phyloP scores from a whole-genome alignment of 78 protist species.

The Dictyostelium capitatum region DNA sequence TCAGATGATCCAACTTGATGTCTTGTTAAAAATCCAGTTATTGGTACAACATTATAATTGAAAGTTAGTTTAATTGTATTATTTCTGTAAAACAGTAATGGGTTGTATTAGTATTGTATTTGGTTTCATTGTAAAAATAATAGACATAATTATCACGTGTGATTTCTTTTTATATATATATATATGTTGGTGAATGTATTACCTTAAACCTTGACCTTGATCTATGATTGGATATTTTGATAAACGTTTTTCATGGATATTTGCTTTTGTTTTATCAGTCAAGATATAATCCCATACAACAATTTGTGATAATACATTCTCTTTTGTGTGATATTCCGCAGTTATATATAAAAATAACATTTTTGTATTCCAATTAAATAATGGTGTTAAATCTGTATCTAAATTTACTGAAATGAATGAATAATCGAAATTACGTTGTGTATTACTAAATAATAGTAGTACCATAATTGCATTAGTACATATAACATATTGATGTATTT shows the following conservation, averaged over 20 bases:
- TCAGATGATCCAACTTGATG: slow-evolving; percentile 39
- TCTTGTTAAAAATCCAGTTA: slow-evolving; percentile 55
- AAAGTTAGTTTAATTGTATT: slow-evolving; percentile 47
- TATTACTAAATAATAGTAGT: no score
- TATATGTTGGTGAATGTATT: neutral
- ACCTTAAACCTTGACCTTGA: slow-evolving; percentile 44
- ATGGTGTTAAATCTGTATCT: slow-evolving; percentile 53
- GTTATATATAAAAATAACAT: slow-evolving; percentile 58
- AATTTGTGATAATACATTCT: slow-evolving; percentile 45
- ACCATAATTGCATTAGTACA: neutral
- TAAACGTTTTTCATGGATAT: slow-evolving; percentile 36
- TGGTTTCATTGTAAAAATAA: neutral
- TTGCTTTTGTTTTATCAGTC: slow-evolving; percentile 43
- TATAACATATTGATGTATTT: neutral
- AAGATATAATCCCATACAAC: slow-evolving; percentile 68
- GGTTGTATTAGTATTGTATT: neutral
- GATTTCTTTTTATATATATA: no score
- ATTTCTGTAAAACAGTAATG: neutral
- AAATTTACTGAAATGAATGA: slow-evolving; percentile 19
- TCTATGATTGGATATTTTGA: slow-evolving; percentile 36
- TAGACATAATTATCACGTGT: neutral
- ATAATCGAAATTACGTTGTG: slow-evolving; percentile 12
- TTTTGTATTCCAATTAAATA: slow-evolving; percentile 81
- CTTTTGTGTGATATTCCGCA: slow-evolving; percentile 56
- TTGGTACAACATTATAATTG: slow-evolving; percentile 72